Evolutionary conservation across 805 yeast species (phyloP).

Genomic region (Starmerella lactis-condensi): DNA sequence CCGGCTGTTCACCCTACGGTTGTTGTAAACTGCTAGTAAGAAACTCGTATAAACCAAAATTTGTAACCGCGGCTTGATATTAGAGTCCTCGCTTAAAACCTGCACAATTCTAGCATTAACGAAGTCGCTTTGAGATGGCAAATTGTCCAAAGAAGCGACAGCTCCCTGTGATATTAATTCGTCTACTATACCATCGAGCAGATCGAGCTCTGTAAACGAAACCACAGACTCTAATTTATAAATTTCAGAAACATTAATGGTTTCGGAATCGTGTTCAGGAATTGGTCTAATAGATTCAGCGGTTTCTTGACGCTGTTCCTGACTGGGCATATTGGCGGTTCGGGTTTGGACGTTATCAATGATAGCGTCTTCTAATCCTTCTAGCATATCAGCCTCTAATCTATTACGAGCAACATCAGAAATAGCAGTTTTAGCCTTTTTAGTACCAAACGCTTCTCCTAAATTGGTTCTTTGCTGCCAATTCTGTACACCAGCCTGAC

Average conservation of each 20-base stretch:
- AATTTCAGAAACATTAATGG: slow-evolving; percentile 66
- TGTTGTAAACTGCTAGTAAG: slow-evolving; percentile 58
- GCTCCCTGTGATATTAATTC: slow-evolving; percentile 22
- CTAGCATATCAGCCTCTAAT: slow-evolving; percentile 68
- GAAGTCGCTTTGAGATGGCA: slow-evolving; percentile 46
- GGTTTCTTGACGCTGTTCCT: slow-evolving; percentile 38
- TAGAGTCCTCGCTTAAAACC: slow-evolving; percentile 32
- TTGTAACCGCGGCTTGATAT: slow-evolving; percentile 20
- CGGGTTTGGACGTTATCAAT: slow-evolving; percentile 57
- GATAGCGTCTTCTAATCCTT: slow-evolving; percentile 57
- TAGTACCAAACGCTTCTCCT: slow-evolving; percentile 95
- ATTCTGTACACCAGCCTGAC: slow-evolving; percentile 31
- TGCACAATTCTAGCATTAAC: slow-evolving; percentile 28
- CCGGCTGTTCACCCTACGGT: slow-evolving; percentile 47
- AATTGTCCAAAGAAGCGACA: slow-evolving; percentile 32
- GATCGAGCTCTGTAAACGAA: slow-evolving; percentile 43
- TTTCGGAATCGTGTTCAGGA: slow-evolving; percentile 56
- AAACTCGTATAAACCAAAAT: slow-evolving; percentile 64
- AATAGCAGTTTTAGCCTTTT: slow-evolving; percentile 83
- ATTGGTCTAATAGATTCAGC: slow-evolving; percentile 62
- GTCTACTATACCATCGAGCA: slow-evolving; percentile 37
- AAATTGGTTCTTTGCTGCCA: slow-evolving; percentile 57
- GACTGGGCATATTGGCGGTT: slow-evolving; percentile 57
- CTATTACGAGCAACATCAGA: slow-evolving; percentile 62
- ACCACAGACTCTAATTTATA: slow-evolving; percentile 60